Evolutionary conservation across 352 stramenopile species (phyloP), one percentile per base, ranked within the genome.

Genomic region (Pythium scleroteichum): DNA sequence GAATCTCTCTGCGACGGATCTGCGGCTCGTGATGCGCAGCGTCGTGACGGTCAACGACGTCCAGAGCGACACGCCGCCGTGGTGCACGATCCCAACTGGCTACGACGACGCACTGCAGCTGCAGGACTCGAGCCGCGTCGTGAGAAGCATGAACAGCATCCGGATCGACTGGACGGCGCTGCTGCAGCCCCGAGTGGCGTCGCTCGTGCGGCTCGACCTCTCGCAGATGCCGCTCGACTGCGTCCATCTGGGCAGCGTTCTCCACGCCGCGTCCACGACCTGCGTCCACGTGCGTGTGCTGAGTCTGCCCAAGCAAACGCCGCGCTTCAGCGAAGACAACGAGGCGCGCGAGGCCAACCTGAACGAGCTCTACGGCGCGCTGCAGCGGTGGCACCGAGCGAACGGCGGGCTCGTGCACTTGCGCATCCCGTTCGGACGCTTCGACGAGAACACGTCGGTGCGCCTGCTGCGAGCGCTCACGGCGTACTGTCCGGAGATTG

Each of bases 361-460:
- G 42, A 61, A 61, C 32, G 53, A 61, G 44, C 32, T 61, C 29
- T 61, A 61, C 32, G 53, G 53, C 20, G 42, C 53, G 17, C 44
- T 61, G 10, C 46, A 53, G 32, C 53, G 53, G 20, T 61, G 53
- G 53, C 53, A 53, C 22, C 42, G 53, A 19, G 20, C 29, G 20
- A 53, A 61, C 53, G 53, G 53, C 20, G 53, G 53, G 3, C 32
- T 61, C 1, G 12, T 61, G n/a, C 53, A 61, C 14, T 22, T 61
- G 20, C 53, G 53, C 20, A 61, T 61, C 17, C 53, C 53, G 29
- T 61, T 61, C 17, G 53, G 53, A 20, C 42, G 53, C 17, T 61
- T 61, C n/a, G 53, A 61, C 4, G 53, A 61, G 44, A 61, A 61
- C 44, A 61, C 53, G 12, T 44, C 53, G 12, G 47, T 61, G 20